phyloP scores from a whole-genome alignment of 345 rosid species.

The Rhodomyrtus tomentosa region DNA sequence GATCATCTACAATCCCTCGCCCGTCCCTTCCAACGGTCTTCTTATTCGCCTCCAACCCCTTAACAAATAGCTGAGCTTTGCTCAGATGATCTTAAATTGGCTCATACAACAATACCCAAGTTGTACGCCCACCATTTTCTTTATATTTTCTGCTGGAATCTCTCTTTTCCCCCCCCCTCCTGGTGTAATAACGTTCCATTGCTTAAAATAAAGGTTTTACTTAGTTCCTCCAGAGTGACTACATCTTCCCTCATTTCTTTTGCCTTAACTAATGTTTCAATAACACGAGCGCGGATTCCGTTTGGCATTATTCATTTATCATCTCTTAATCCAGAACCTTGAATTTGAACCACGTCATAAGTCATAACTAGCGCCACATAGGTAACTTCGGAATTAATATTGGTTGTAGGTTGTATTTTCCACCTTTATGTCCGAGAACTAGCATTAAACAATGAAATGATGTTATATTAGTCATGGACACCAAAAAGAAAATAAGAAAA shows the following conservation, averaged over 20 bases:
- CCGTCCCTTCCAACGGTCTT: too few relatives aligned
- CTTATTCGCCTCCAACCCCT: too few relatives aligned
- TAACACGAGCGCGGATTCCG: not conserved
- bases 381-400: not conserved
- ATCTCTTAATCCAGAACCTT: not conserved
- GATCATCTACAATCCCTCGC: too few relatives aligned
- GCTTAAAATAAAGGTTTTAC: not conserved
- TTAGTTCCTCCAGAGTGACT: not conserved
- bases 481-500: not conserved
- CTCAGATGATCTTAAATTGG: too few relatives aligned
- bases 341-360: too few relatives aligned
- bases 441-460: too few relatives aligned
- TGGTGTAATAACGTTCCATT: not conserved
- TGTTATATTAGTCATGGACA: fast-evolving
- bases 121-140: too few relatives aligned
- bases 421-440: too few relatives aligned
- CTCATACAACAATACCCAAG: too few relatives aligned
- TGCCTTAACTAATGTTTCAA: not conserved
- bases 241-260: not conserved
- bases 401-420: too few relatives aligned
- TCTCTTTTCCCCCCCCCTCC: not conserved
- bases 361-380: too few relatives aligned
- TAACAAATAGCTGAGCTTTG: too few relatives aligned
- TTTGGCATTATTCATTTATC: not conserved
- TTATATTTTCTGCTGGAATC: not conserved